Conservation (phyloP, 164 flowering plant genomes). For the Nymphaea colorata region DNA sequence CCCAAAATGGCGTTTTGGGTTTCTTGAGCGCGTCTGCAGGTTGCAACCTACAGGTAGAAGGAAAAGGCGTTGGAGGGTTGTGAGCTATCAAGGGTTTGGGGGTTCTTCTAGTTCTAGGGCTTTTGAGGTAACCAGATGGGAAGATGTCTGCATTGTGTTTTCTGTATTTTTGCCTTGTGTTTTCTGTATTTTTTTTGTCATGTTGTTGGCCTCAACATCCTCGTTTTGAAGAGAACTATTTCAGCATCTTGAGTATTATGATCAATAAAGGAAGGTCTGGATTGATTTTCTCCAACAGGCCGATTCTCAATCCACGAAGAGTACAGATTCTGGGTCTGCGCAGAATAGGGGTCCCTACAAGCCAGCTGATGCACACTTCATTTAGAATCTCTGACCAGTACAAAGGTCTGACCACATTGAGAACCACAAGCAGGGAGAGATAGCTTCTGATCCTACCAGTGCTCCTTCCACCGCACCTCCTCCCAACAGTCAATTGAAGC, state of each 20-base stretch:
- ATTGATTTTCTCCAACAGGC: conserved; percentile 19
- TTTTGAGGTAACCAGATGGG: too few relatives aligned
- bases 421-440: conserved; percentile 15
- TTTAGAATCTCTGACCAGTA: conserved; percentile 48
- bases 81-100: too few relatives aligned
- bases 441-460: conserved; percentile 38
- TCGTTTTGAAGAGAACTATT: too few relatives aligned
- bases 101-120: too few relatives aligned
- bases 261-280: background rate
- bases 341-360: conserved; percentile 42
- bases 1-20: too few relatives aligned
- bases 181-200: too few relatives aligned
- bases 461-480: background rate
- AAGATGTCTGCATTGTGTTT: too few relatives aligned
- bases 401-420: conserved; percentile 19
- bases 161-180: too few relatives aligned
- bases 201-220: too few relatives aligned
- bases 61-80: too few relatives aligned
- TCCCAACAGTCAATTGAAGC: background rate
- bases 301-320: conserved; percentile 59
- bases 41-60: too few relatives aligned
- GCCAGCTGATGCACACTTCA: conserved; percentile 35
- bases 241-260: background rate
- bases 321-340: conserved; percentile 65
- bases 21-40: too few relatives aligned